Evolutionary conservation across 257 asterid genomes (phyloP).

Genomic region (Petunia secreta): DNA sequence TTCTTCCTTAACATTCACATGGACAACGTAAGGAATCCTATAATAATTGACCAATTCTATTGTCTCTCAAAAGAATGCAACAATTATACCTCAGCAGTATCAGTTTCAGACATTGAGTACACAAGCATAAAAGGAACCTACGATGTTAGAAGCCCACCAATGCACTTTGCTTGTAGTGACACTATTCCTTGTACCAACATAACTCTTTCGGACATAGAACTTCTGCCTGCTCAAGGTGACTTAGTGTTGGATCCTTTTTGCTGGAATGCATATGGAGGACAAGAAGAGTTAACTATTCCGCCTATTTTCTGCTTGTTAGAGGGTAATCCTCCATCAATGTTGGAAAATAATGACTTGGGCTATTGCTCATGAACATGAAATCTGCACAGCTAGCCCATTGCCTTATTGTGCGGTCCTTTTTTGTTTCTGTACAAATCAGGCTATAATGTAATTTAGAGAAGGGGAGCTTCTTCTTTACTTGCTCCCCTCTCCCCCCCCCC

Average conservation of each 20-base stretch:
- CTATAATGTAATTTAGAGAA: not conserved
- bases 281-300: slow-evolving; percentile 45
- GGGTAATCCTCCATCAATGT: slow-evolving; percentile 43
- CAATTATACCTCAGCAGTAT: slow-evolving; percentile 54
- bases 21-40: slow-evolving; percentile 69
- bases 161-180: slow-evolving; percentile 67
- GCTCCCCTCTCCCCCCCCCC: no score
- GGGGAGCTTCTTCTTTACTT: no score
- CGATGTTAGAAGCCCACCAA: slow-evolving; percentile 61
- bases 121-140: slow-evolving; percentile 58
- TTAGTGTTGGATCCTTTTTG: slow-evolving; percentile 59
- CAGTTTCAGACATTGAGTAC: slow-evolving; percentile 47
- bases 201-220: slow-evolving; percentile 57
- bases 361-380: slow-evolving; percentile 27
- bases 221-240: slow-evolving; percentile 59
- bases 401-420: not conserved
- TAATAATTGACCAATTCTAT: slow-evolving; percentile 68
- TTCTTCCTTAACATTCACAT: slow-evolving; percentile 51
- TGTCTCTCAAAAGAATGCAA: slow-evolving; percentile 46
- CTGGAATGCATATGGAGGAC: slow-evolving; percentile 60
- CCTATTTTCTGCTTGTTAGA: slow-evolving; percentile 59
- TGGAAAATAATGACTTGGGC: slow-evolving; percentile 35
- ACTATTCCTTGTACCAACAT: slow-evolving; percentile 61
- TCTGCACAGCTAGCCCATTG: not conserved
- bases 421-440: slow-evolving; percentile 14